These are phyloP conservation scores for Mycena sanguinolenta DNA, from an alignment of 768 basidiomycete species.

Conservation along the genomic window DNA sequence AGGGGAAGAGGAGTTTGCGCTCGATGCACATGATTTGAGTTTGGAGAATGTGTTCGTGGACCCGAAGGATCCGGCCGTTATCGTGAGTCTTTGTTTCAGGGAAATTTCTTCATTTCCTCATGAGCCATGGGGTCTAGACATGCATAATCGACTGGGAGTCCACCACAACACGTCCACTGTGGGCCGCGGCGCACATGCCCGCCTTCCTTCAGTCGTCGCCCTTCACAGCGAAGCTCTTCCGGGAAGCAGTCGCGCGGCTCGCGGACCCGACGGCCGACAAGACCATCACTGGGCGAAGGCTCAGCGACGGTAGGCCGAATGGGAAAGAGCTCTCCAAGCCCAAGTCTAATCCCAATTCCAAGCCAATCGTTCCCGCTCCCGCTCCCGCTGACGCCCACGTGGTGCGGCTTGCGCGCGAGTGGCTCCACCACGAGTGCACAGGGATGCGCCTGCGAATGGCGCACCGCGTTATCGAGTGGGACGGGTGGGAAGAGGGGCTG, in stretches of 20 bases:
- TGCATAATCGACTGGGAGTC: constrained; percentile 94
- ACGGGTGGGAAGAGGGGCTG: constrained; percentile 92
- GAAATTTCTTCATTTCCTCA: constrained; percentile 10
- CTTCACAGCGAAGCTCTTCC: constrained; percentile 80
- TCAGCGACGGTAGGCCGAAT: constrained; percentile 23
- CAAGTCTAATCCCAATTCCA: too few relatives aligned
- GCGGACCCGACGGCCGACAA: constrained; percentile 44
- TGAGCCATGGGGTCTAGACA: constrained; percentile 60
- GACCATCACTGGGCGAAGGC: not conserved
- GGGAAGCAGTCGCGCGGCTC: constrained; percentile 69
- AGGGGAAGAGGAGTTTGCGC: constrained; percentile 73
- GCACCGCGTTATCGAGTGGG: constrained; percentile 89
- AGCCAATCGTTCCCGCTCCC: not conserved
- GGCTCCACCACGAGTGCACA: constrained; percentile 79
- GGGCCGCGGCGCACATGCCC: constrained; percentile 88
- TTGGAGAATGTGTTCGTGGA: constrained; percentile 90
- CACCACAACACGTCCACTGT: constrained; percentile 88
- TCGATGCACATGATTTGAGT: constrained; percentile 90
- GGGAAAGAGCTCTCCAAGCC: too few relatives aligned
- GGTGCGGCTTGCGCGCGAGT: constrained; percentile 69
- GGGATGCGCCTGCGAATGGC: constrained; percentile 80
- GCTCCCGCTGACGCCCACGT: not conserved
- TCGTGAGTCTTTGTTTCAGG: constrained; percentile 68
- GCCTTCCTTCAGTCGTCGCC: constrained; percentile 84
- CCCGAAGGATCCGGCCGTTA: constrained; percentile 70